Conservation (phyloP, 176 grass and related monocot genomes). For the Oryza australiensis region DNA sequence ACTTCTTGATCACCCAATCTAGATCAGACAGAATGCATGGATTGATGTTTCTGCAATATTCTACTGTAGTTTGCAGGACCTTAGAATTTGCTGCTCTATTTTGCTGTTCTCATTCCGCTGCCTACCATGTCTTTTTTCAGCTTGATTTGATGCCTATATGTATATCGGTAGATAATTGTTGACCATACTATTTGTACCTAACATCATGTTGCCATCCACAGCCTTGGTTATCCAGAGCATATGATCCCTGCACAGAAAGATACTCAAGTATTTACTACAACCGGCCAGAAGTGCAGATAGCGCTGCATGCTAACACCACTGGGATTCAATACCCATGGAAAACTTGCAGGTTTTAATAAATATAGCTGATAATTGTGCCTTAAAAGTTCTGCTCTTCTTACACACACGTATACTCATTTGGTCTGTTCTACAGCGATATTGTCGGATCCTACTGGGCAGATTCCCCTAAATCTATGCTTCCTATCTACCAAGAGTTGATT, state of each 20-base stretch:
- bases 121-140: conserved; percentile 9
- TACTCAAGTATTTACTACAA: conserved; percentile 87
- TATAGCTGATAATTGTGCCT: conserved; percentile 4
- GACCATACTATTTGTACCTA: conserved; percentile 8
- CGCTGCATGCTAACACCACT: conserved; percentile 89
- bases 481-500: conserved; percentile 89
- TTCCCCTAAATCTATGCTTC: conserved; percentile 96
- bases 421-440: conserved; percentile 56
- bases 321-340: conserved; percentile 83
- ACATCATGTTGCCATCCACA: conserved; percentile 43
- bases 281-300: conserved; percentile 78
- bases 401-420: conserved; percentile 28
- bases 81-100: neutral
- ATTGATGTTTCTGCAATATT: neutral
- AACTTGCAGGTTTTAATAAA: conserved; percentile 74
- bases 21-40: conserved; percentile 15
- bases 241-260: conserved; percentile 95
- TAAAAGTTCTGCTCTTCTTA: conserved; percentile 2
- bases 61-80: neutral
- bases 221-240: conserved; percentile 97
- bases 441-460: conserved; percentile 84
- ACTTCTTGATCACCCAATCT: neutral
- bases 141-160: conserved; percentile 34
- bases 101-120: neutral
- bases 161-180: neutral